phyloP scores from a whole-genome alignment of 1,284 basidiomycete species.

The Ceratobasidium sp. region DNA sequence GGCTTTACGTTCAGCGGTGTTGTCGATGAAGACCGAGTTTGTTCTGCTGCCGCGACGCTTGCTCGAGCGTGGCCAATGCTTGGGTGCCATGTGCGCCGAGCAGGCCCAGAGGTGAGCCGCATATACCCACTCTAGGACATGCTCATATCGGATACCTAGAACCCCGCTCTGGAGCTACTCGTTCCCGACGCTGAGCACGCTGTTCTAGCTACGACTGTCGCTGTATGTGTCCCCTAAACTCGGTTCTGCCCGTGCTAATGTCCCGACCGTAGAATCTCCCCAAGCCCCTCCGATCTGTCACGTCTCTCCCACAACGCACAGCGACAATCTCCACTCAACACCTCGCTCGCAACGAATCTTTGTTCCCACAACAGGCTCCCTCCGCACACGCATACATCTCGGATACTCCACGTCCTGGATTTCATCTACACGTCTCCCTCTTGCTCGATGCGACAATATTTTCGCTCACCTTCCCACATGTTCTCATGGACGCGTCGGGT shows the following conservation, averaged over 20 bases:
- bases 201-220: not conserved
- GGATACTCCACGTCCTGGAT: not conserved
- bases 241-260: not conserved
- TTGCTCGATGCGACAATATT: conserved; percentile 19
- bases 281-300: not conserved
- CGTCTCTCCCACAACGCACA: conserved; percentile 4
- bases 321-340: conserved; percentile 23
- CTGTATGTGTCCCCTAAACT: not conserved
- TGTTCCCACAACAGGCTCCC: conserved; percentile 9
- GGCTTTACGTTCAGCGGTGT: conserved; percentile 35
- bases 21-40: not conserved
- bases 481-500: conserved; percentile 27
- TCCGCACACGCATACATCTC: conserved; percentile 9
- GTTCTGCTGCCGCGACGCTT: not conserved
- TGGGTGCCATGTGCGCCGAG: conserved; percentile 12
- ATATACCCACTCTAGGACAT: not conserved
- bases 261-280: conserved; percentile 7
- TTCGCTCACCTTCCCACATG: conserved; percentile 27
- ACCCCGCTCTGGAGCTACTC: conserved; percentile 1
- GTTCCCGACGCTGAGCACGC: conserved; percentile 32
- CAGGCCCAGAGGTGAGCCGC: not conserved
- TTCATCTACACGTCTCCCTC: conserved; percentile 28
- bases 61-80: conserved; percentile 29
- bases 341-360: conserved; percentile 2
- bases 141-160: not conserved